phyloP scores from a whole-genome alignment of 2,329 filamentous ascomycete genomes.

The Xenoacremonium recifei region DNA sequence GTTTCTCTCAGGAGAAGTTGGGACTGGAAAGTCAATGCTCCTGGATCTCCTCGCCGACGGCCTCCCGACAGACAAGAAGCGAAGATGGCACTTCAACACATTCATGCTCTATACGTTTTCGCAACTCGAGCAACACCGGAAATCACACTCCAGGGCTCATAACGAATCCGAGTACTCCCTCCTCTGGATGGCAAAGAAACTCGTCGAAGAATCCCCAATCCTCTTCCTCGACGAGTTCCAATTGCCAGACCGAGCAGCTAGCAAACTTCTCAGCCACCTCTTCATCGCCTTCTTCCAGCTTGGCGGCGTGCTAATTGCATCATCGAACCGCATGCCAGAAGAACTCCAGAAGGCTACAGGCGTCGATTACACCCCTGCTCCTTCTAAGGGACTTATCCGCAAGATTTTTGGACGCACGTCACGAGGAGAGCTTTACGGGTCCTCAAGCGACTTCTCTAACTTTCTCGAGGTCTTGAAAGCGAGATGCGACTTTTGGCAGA shows the following conservation, averaged over 20 bases:
- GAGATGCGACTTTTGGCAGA: constrained; percentile 80
- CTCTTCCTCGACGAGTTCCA: constrained; percentile 84
- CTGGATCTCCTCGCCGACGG: constrained; percentile 78
- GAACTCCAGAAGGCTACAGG: constrained; percentile 75
- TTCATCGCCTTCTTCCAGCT: constrained; percentile 80
- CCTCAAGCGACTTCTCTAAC: constrained; percentile 69
- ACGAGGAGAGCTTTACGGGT: constrained; percentile 54
- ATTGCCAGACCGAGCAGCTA: constrained; percentile 73
- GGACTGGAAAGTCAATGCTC: constrained; percentile 84
- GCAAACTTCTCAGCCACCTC: constrained; percentile 76
- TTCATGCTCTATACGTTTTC: constrained; percentile 81
- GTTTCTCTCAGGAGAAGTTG: constrained; percentile 78
- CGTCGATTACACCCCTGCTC: constrained; percentile 61
- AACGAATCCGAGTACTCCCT: constrained; percentile 59
- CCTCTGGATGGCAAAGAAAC: constrained; percentile 71
- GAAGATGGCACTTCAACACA: constrained; percentile 79
- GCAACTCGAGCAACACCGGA: constrained; percentile 65
- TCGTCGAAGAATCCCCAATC: constrained; percentile 72
- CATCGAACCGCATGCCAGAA: constrained; percentile 81
- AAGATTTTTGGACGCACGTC: constrained; percentile 43
- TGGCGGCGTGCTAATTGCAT: constrained; percentile 76
- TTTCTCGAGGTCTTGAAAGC: constrained; percentile 76
- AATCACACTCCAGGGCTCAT: constrained; percentile 22
- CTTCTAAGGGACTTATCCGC: constrained; percentile 50
- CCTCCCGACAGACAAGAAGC: constrained; percentile 70